Percentiles rank a stretch among this genome's conserved stretches.
Evolutionary conservation across 2,329 filamentous ascomycete genomes (phyloP).

Genomic region (Claviceps pazoutovae): DNA sequence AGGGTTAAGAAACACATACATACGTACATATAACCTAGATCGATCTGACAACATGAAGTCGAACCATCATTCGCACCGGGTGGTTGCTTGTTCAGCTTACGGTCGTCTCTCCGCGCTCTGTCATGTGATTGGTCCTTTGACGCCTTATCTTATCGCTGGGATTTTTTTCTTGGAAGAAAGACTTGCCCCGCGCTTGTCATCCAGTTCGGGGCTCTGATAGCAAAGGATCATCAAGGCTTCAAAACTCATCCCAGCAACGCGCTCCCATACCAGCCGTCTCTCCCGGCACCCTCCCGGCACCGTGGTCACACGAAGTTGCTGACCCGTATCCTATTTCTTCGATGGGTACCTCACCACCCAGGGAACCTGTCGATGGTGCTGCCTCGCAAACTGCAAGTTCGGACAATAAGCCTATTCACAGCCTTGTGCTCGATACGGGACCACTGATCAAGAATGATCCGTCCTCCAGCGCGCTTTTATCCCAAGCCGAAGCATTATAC

Average conservation of each 20-base stretch:
- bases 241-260: background rate
- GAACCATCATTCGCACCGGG: no score
- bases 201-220: background rate
- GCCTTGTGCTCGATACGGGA: slow-evolving; percentile 78
- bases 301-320: background rate
- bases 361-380: slow-evolving; percentile 4
- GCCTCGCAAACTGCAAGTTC: slow-evolving; percentile 5
- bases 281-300: background rate
- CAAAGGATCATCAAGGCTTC: background rate
- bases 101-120: no score
- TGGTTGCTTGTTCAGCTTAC: no score
- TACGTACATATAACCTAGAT: no score
- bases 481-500: slow-evolving; percentile 61
- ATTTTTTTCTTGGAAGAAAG: no score
- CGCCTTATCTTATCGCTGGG: no score
- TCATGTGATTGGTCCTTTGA: no score
- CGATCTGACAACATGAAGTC: no score
- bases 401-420: slow-evolving; percentile 55
- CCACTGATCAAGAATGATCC: slow-evolving; percentile 91
- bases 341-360: slow-evolving; percentile 3
- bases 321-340: background rate
- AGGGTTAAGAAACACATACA: no score
- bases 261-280: background rate
- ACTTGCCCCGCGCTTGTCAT: background rate
- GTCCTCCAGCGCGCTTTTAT: slow-evolving; percentile 65